Evolutionary conservation across 2,329 filamentous ascomycete genomes (phyloP).

Genomic region (Fusarium mundagurra): DNA sequence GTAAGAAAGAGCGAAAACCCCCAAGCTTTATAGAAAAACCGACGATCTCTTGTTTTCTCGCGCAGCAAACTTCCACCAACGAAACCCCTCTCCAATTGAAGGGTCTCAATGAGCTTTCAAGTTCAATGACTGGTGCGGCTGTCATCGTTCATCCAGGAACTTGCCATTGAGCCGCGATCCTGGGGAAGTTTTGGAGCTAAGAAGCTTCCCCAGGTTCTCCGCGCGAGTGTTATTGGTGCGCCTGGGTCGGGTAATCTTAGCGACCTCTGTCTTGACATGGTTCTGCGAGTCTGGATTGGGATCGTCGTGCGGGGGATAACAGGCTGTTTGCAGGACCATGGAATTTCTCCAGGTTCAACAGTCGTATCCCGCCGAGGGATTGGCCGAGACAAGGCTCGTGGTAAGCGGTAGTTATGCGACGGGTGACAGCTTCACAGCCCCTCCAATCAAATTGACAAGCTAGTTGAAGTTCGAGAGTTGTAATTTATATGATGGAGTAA

Average conservation of each 20-base stretch:
- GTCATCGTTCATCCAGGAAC: conserved; percentile 1
- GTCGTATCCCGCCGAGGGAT: conserved; percentile 19
- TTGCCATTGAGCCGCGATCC: conserved; percentile 13
- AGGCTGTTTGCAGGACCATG: background rate
- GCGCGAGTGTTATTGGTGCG: conserved; percentile 22
- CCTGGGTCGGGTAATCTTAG: conserved; percentile 24
- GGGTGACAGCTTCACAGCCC: background rate
- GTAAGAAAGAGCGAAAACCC: background rate
- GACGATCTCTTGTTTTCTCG: background rate
- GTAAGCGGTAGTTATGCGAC: background rate
- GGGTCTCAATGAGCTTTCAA: conserved; percentile 1
- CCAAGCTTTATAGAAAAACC: conserved; percentile 27
- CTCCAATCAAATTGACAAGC: conserved; percentile 3
- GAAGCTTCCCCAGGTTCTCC: conserved; percentile 32
- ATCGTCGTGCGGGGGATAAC: conserved; percentile 36
- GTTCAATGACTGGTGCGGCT: conserved; percentile 32
- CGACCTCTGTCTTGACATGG: conserved; percentile 1
- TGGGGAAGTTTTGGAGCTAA: conserved; percentile 19
- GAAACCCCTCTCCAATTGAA: background rate
- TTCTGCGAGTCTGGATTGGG: conserved; percentile 24
- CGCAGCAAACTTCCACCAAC: conserved; percentile 11
- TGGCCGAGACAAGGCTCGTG: conserved; percentile 1
- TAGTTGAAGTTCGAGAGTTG: background rate
- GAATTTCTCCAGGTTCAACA: background rate
- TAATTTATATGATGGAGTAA: background rate